Percentiles rank a stretch among this genome's conserved stretches.
Evolutionary conservation across 2,329 filamentous ascomycete species (phyloP).

Genomic region (Aspergillus sp.): DNA sequence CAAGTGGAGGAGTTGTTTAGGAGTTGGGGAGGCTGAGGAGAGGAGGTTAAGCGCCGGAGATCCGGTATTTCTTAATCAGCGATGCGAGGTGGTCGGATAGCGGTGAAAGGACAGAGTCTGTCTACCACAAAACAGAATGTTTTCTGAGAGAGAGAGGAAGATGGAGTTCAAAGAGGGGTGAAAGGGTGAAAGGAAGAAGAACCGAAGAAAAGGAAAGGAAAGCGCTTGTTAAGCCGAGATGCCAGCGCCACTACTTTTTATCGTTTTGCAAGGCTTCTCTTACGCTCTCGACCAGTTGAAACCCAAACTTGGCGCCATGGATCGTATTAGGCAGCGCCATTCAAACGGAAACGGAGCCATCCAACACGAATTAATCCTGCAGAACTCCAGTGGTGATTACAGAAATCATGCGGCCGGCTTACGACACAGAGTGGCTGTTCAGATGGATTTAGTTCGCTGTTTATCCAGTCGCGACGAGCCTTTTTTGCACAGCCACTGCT

Average conservation of each 20-base stretch:
- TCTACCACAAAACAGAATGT: not conserved
- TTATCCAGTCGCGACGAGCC: not conserved
- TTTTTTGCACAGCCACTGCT: constrained; percentile 13
- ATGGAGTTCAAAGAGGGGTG: constrained; percentile 2
- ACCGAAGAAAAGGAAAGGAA: constrained; percentile 1
- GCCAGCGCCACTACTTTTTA: not conserved
- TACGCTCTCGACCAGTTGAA: not conserved
- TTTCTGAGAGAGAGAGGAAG: not conserved
- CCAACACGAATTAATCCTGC: not conserved
- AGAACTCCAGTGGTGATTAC: not conserved
- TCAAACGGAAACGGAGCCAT: not conserved
- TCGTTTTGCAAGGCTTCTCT: not conserved
- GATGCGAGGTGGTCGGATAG: not conserved
- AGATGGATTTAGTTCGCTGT: not conserved
- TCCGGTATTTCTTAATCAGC: not conserved
- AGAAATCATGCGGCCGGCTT: constrained; percentile 3
- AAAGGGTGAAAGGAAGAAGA: constrained; percentile 1
- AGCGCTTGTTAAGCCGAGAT: not conserved
- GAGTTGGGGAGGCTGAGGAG: constrained; percentile 7
- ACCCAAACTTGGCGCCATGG: constrained; percentile 9
- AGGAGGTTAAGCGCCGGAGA: not conserved
- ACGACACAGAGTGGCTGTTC: constrained; percentile 2
- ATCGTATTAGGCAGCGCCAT: constrained; percentile 12
- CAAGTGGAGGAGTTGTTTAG: not conserved
- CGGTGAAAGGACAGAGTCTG: not conserved